Percentiles rank a stretch among this genome's conserved stretches.
These are phyloP conservation scores for Emmonsiellopsis sp. DNA, from an alignment of 2,329 filamentous ascomycete species.

Conservation along the genomic window DNA sequence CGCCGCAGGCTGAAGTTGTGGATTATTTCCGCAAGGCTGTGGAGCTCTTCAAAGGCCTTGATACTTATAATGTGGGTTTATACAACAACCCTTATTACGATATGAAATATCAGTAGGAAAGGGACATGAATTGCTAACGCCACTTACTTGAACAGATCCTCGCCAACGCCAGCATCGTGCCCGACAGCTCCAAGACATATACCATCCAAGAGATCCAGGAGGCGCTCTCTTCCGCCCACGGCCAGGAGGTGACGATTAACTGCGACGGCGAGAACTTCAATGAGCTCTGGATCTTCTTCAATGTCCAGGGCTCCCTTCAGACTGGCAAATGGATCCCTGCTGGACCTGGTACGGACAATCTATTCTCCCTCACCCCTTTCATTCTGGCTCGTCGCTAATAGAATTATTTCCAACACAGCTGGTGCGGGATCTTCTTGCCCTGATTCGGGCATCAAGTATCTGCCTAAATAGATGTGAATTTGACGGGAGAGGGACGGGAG, in stretches of 20 bases:
- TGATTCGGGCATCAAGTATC: constrained; percentile 53
- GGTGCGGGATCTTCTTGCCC: constrained; percentile 55
- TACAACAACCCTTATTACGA: not conserved
- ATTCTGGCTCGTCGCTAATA: not conserved
- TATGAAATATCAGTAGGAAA: no score
- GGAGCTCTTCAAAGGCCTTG: constrained; percentile 46
- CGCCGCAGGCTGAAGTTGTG: constrained; percentile 48
- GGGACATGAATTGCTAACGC: not conserved
- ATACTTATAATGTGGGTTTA: constrained; percentile 35
- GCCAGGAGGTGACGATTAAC: constrained; percentile 43
- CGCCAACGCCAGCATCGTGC: constrained; percentile 46
- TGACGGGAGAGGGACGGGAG: no score
- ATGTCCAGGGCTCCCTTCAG: constrained; percentile 48
- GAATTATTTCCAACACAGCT: constrained; percentile 22
- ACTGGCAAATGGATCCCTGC: constrained; percentile 52
- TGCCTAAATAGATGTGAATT: constrained; percentile 28
- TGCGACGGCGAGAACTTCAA: constrained; percentile 42
- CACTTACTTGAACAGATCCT: constrained; percentile 20
- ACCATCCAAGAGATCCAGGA: constrained; percentile 40
- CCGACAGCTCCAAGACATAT: constrained; percentile 43
- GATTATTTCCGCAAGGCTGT: constrained; percentile 50
- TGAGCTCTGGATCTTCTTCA: constrained; percentile 47
- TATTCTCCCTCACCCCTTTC: not conserved
- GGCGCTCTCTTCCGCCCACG: constrained; percentile 41
- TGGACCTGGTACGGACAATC: constrained; percentile 34